These are phyloP conservation scores for Bremia lactucae DNA, from an alignment of 352 stramenopile species.

Conservation along the genomic window DNA sequence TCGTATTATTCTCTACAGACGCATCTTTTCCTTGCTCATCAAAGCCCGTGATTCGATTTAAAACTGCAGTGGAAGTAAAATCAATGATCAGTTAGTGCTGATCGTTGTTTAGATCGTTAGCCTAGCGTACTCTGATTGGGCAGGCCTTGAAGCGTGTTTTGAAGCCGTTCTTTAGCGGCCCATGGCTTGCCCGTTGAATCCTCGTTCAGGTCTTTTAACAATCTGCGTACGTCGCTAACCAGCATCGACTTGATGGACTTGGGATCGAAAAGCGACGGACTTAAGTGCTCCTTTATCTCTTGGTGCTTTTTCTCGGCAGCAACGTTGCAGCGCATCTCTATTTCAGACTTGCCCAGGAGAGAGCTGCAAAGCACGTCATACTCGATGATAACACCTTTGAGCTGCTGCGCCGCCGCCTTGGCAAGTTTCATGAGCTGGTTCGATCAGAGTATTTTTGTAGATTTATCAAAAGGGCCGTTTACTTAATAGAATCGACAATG, in stretches of 20 bases:
- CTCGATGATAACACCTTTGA: constrained; percentile 69
- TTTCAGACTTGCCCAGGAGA: constrained; percentile 34
- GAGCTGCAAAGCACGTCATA: constrained; percentile 73
- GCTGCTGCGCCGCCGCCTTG: constrained; percentile 49
- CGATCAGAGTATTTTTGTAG: too few species aligned
- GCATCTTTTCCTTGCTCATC: constrained; percentile 11
- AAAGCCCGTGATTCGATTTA: constrained; percentile 38
- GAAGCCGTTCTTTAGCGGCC: constrained; percentile 48
- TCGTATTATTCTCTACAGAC: constrained; percentile 34
- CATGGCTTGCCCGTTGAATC: constrained; percentile 56
- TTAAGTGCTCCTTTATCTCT: constrained; percentile 13
- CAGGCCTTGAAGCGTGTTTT: constrained; percentile 51
- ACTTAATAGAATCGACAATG: too few species aligned
- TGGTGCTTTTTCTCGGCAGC: constrained; percentile 8
- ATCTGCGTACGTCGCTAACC: constrained; percentile 42
- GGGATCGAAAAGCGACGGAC: constrained; percentile 19
- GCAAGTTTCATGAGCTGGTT: constrained; percentile 71
- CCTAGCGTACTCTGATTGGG: constrained; percentile 37
- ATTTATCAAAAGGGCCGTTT: too few species aligned
- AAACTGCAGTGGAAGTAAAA: constrained; percentile 21
- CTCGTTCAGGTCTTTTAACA: constrained; percentile 50
- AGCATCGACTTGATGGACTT: constrained; percentile 41
- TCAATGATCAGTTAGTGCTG: not conserved
- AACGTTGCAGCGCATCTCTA: constrained; percentile 20
- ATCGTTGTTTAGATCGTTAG: not conserved